Evolutionary conservation across 805 yeast species (phyloP), one percentile per base, ranked within the genome.

Genomic region (Suhomyces faveliae): DNA sequence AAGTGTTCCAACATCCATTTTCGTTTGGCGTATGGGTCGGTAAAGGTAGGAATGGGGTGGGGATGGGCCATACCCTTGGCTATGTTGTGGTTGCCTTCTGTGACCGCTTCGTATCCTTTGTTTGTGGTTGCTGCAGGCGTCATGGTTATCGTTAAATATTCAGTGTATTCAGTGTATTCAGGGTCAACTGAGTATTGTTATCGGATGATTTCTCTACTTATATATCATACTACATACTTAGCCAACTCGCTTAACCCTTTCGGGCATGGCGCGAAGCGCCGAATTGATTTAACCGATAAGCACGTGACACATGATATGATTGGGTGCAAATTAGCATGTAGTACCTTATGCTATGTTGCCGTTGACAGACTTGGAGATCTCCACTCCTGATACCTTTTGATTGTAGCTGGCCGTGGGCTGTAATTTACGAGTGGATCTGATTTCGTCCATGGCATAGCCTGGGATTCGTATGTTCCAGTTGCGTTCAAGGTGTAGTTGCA

Each of bases 381-480:
- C 84, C 20, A 83, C 81, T n/a, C 85, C 89, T 46, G 80, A 79
- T 35, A 85, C 65, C 66, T 86, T 85, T 55, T 85, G 87, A 46
- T 74, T 78, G 59, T 87, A 87, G 20, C 78, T 68, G 15, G 74
- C 58, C 43, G 82, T 80, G 8, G 92, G 87, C 46, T 77, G 80
- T 79, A 87, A 84, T 63, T 83, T 86, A 59, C 90, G 75, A 15
- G 85, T 80, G 59, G 82, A 78, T 58, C 97, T 76, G 39, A 92
- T 85, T 59, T 91, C 98, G 67, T 92, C 99, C 54, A 89, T 83
- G 9, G 95, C 80, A 66, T 83, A 90, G 3, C 98, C 99, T 0
- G 99, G 98, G 24, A 92, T 80, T 56, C 95, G 81, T 47, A 94
- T 89, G 65, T 92, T 91, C 97, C 97, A 92, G 66, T 91, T 90